Evolutionary conservation across 495 filamentous ascomycete genomes (phyloP).

Genomic region (Neurospora sp.): DNA sequence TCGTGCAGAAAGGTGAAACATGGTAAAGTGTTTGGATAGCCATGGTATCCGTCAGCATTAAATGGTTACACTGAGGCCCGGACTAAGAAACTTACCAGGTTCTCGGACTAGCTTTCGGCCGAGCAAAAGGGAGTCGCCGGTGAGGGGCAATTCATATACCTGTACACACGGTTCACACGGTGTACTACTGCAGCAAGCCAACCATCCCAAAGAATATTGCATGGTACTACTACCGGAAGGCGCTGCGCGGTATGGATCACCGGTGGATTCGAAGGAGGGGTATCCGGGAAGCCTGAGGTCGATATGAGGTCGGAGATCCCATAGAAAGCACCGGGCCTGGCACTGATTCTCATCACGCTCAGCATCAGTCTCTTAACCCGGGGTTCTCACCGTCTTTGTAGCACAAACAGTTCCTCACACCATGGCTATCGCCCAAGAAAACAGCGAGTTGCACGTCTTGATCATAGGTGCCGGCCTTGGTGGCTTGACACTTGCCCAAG

Average conservation of each 20-base stretch:
- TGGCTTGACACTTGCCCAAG: conserved; percentile 29
- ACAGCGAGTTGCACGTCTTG: conserved; percentile 5
- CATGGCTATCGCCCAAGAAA: background rate
- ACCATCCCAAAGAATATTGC: background rate
- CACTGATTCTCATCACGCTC: background rate
- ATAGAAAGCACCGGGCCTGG: background rate
- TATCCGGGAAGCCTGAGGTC: background rate
- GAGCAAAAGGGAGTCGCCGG: background rate
- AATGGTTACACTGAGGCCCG: no score
- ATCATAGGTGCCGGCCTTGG: conserved; percentile 27
- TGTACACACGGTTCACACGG: background rate
- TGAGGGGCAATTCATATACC: background rate
- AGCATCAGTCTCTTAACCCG: background rate
- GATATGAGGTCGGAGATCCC: background rate
- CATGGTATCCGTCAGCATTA: no score
- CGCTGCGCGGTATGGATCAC: background rate
- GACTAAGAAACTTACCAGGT: background rate
- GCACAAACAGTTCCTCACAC: background rate
- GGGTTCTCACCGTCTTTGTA: background rate
- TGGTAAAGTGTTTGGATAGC: no score
- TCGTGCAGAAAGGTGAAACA: no score
- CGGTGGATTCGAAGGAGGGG: background rate
- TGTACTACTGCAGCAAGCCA: background rate
- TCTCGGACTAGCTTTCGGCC: background rate
- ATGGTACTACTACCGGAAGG: background rate